phyloP scores from a whole-genome alignment of 352 stramenopile genomes.

The Phytophthora constricta region DNA sequence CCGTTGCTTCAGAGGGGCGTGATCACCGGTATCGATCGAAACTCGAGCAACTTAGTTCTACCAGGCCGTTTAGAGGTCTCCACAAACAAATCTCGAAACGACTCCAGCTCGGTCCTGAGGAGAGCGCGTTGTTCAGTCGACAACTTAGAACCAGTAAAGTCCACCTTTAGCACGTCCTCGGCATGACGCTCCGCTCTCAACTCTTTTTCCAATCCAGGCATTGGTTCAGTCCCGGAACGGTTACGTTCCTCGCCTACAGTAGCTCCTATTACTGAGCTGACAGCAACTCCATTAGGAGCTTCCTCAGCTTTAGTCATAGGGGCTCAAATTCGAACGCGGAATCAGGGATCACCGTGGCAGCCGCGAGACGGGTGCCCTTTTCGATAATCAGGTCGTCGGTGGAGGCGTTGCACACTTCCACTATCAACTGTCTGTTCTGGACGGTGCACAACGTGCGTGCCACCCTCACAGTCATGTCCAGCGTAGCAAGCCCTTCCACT shows the following conservation, averaged over 20 bases:
- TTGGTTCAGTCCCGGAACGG: not conserved
- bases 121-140: not conserved
- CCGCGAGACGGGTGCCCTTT: not conserved
- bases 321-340: not conserved
- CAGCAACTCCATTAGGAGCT: not conserved
- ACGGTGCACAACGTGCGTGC: conserved; percentile 7
- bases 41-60: conserved; percentile 5
- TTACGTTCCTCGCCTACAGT: not conserved
- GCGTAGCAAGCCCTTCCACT: not conserved
- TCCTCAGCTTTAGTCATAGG: not conserved
- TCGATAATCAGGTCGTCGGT: not conserved
- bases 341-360: not conserved
- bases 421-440: not conserved
- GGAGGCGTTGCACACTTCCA: conserved; percentile 1
- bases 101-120: not conserved
- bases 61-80: not conserved
- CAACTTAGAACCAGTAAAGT: conserved; percentile 6
- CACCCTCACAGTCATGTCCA: not conserved
- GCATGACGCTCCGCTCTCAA: not conserved
- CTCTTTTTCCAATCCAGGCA: not conserved
- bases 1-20: conserved; percentile 9
- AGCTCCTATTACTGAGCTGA: not conserved
- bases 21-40: conserved; percentile 16
- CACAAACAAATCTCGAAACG: conserved; percentile 7
- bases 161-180: not conserved